Conservation (phyloP, 1,139 yeast species). For the Hansenula sp. region DNA sequence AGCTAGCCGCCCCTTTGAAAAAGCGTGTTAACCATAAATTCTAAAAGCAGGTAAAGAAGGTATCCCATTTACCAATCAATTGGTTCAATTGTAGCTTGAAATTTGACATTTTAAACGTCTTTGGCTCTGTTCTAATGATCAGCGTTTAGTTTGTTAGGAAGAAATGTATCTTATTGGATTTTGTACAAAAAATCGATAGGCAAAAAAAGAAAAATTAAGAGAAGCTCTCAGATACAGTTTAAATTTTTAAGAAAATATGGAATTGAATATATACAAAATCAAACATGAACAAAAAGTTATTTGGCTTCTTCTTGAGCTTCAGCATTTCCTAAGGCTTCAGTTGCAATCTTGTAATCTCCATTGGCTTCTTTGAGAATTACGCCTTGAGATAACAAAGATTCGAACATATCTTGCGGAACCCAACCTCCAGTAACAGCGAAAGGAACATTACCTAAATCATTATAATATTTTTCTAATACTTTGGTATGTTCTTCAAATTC, state of each 20-base stretch:
- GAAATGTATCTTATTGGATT: too few species aligned
- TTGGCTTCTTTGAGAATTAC: slow-evolving; percentile 44
- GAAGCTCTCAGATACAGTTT: too few species aligned
- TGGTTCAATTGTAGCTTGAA: slow-evolving; percentile 13
- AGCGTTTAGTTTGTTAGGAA: not conserved
- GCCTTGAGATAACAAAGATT: slow-evolving; percentile 62
- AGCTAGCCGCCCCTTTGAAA: not conserved
- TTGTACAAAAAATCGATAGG: too few species aligned
- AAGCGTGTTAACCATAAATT: not conserved
- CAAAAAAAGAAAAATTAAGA: too few species aligned
- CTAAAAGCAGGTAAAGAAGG: not conserved
- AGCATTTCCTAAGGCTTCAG: slow-evolving; percentile 12
- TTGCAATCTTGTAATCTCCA: slow-evolving; percentile 39
- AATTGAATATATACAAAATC: not conserved
- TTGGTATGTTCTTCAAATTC: slow-evolving; percentile 51
- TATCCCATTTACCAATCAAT: slow-evolving; percentile 10
- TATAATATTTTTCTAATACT: slow-evolving; percentile 64
- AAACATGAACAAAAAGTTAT: not conserved
- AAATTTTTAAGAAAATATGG: too few species aligned
- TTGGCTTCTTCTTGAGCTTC: not conserved
- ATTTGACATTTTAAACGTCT: slow-evolving; percentile 14
- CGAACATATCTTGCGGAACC: slow-evolving; percentile 93
- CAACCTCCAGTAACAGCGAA: slow-evolving; percentile 92
- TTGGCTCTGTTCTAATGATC: too few species aligned
- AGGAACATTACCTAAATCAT: slow-evolving; percentile 65